Evolutionary conservation across 2,329 filamentous ascomycete genomes (phyloP).

Genomic region (Waltergamsia citrina): DNA sequence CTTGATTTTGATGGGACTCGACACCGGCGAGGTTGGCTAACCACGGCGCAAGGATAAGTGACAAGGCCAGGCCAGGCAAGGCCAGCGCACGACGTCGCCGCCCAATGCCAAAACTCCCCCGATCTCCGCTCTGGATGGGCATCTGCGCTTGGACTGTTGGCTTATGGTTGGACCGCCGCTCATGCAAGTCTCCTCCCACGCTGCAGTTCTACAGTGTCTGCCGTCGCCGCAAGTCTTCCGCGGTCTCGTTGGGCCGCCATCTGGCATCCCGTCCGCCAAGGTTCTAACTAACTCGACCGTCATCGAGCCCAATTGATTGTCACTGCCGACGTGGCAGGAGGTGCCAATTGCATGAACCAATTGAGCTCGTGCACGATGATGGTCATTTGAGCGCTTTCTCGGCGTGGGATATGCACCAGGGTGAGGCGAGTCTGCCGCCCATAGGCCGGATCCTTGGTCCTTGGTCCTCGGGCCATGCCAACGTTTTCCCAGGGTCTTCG

Average conservation of each 20-base stretch:
- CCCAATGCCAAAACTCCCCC: background rate
- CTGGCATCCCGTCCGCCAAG: background rate
- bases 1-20: too few species aligned
- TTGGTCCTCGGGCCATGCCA: background rate
- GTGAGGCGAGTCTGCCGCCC: background rate
- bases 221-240: background rate
- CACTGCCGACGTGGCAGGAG: background rate
- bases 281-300: background rate
- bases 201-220: too few species aligned
- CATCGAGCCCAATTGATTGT: slow-evolving; percentile 1
- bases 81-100: background rate
- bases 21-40: background rate
- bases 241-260: background rate
- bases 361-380: slow-evolving; percentile 1
- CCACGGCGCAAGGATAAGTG: background rate
- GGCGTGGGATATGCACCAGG: background rate
- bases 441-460: background rate
- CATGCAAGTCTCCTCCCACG: background rate
- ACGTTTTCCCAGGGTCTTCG: background rate
- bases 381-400: background rate
- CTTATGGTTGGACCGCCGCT: background rate
- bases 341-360: slow-evolving; percentile 1
- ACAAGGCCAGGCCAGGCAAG: background rate
- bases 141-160: background rate
- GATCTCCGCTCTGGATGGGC: background rate